These are phyloP conservation scores for Salvia hispanica DNA, from an alignment of 257 asterid genomes.

Conservation along the genomic window DNA sequence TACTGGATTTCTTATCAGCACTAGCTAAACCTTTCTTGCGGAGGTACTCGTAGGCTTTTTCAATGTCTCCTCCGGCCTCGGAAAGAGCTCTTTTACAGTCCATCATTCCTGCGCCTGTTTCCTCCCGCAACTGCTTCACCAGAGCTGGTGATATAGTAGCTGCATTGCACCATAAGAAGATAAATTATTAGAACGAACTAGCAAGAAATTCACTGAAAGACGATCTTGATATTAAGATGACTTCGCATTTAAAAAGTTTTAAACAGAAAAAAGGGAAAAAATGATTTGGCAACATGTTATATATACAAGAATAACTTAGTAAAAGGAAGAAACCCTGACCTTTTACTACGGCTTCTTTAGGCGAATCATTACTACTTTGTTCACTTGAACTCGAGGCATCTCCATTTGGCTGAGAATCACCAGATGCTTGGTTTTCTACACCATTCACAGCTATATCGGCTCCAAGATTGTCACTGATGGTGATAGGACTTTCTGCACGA, in stretches of 20 bases:
- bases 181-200: background rate
- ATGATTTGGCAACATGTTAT: background rate
- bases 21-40: constrained; percentile 92
- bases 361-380: constrained; percentile 39
- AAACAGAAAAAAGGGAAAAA: constrained; percentile 1
- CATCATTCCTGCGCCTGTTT: constrained; percentile 99
- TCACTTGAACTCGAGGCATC: constrained; percentile 39
- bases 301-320: background rate
- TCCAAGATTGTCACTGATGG: constrained; percentile 27
- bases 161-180: constrained; percentile 33
- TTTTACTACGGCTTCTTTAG: constrained; percentile 43
- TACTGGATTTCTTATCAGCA: constrained; percentile 88
- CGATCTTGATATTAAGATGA: background rate
- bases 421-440: constrained; percentile 35
- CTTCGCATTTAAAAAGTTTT: constrained; percentile 8
- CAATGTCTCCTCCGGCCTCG: constrained; percentile 81
- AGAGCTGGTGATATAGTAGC: constrained; percentile 82
- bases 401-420: constrained; percentile 34
- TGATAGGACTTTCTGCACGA: constrained; percentile 43
- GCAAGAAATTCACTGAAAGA: constrained; percentile 1
- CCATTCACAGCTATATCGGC: constrained; percentile 28
- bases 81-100: constrained; percentile 91
- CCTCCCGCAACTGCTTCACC: constrained; percentile 93
- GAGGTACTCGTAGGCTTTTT: constrained; percentile 78
- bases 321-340: constrained; percentile 40